phyloP scores from a whole-genome alignment of 2,329 filamentous ascomycete species.

The Alternaria postmessia region DNA sequence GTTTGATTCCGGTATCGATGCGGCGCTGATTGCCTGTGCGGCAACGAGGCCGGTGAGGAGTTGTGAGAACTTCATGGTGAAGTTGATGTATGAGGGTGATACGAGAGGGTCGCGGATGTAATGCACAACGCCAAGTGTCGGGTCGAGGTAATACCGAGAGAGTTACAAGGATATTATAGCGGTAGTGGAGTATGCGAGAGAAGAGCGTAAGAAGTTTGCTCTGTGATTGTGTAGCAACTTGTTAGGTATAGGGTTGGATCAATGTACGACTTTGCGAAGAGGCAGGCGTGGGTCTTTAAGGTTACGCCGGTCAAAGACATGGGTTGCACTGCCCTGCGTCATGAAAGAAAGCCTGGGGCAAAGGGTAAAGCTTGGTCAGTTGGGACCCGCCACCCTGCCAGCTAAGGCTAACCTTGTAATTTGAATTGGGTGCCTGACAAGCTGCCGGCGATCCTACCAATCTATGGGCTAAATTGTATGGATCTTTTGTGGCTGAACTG shows the following conservation, averaged over 20 bases:
- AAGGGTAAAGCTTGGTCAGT: constrained; percentile 6
- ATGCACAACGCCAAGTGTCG: constrained; percentile 11
- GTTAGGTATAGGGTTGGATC: constrained; percentile 6
- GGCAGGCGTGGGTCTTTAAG: constrained; percentile 21
- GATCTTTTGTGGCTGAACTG: not conserved
- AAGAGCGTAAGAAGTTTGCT: constrained; percentile 6
- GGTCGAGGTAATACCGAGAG: not conserved
- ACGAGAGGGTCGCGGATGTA: constrained; percentile 2
- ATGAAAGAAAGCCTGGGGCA: constrained; percentile 17
- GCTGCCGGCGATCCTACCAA: constrained; percentile 1
- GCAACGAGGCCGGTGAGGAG: constrained; percentile 34
- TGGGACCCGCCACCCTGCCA: constrained; percentile 8
- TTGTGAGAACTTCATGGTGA: constrained; percentile 39
- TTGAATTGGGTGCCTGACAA: constrained; percentile 6
- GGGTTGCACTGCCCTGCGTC: constrained; percentile 24
- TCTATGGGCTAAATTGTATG: constrained; percentile 1
- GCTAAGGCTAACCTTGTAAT: constrained; percentile 1
- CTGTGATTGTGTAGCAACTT: constrained; percentile 12
- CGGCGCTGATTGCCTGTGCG: constrained; percentile 32
- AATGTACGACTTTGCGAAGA: not conserved
- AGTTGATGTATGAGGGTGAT: constrained; percentile 14
- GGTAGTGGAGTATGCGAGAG: not conserved
- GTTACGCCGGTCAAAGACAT: not conserved
- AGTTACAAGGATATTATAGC: not conserved
- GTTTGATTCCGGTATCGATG: constrained; percentile 39